Conservation (phyloP, 2,329 filamentous ascomycete genomes). For the Amylocarpus encephaloides region DNA sequence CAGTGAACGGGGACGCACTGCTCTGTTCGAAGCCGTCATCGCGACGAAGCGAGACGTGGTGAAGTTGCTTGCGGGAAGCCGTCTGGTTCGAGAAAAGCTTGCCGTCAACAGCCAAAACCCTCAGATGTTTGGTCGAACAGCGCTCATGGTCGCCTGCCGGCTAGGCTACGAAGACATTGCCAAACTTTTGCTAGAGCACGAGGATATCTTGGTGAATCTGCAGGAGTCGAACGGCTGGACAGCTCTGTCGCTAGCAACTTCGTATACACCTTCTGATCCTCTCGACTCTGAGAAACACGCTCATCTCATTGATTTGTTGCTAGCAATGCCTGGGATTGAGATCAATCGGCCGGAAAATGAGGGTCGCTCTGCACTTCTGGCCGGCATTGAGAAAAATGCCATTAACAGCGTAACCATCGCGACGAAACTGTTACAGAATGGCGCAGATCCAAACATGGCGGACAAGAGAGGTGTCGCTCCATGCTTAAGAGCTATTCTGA, state of each 20-base stretch:
- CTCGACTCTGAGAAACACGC: no score
- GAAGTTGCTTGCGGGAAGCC: no score
- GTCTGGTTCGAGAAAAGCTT: not conserved
- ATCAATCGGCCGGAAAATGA: no score
- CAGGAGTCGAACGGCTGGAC: conserved; percentile 5
- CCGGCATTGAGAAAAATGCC: no score
- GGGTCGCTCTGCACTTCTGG: no score
- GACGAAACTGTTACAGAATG: not conserved
- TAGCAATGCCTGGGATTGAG: no score
- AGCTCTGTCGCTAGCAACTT: conserved; percentile 3
- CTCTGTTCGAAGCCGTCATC: no score
- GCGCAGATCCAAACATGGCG: not conserved
- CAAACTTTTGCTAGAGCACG: conserved; percentile 3
- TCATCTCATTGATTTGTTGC: no score
- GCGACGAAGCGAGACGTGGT: no score
- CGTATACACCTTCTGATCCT: no score
- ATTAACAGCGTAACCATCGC: no score
- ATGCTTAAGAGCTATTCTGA: not conserved
- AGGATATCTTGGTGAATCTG: conserved; percentile 3
- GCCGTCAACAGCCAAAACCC: conserved; percentile 3
- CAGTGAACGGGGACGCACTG: not conserved
- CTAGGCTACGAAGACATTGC: not conserved
- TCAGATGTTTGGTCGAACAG: conserved; percentile 2
- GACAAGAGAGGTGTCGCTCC: not conserved
- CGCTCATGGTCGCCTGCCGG: conserved; percentile 3